These are phyloP conservation scores for Termitomyces sp. DNA, from an alignment of 768 basidiomycete species.

Conservation along the genomic window DNA sequence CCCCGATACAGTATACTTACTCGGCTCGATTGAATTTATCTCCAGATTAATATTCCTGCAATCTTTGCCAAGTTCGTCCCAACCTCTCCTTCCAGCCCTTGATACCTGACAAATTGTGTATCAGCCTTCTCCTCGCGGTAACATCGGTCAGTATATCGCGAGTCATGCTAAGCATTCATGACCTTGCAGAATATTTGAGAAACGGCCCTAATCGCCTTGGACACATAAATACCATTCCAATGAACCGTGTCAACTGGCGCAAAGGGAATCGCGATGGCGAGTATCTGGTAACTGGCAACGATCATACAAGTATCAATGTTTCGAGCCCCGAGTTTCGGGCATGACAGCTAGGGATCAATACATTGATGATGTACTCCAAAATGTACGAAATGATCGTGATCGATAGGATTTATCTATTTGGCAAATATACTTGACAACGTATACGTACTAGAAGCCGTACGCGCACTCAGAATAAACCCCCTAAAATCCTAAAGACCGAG, in stretches of 20 bases:
- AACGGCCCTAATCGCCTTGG: conserved; percentile 16
- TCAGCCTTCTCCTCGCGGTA: conserved; percentile 12
- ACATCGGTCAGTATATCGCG: conserved; percentile 18
- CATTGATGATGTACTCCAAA: not conserved
- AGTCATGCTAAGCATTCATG: conserved; percentile 18
- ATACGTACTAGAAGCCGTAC: no score
- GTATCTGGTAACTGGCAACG: conserved; percentile 8
- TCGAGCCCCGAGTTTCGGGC: not conserved
- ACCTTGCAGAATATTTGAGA: conserved; percentile 12
- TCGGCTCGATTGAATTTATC: not conserved
- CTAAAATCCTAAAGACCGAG: not conserved
- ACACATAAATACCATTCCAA: conserved; percentile 10
- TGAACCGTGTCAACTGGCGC: conserved; percentile 15
- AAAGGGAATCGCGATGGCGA: conserved; percentile 14
- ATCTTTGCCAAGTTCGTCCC: conserved; percentile 12
- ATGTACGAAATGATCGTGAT: not conserved
- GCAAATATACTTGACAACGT: not conserved
- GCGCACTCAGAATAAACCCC: not conserved
- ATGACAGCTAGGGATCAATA: not conserved
- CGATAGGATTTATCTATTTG: not conserved
- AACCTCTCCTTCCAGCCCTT: not conserved
- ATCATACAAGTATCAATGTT: not conserved
- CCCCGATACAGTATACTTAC: not conserved
- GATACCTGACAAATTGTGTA: not conserved
- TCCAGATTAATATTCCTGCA: conserved; percentile 15